phyloP scores from a whole-genome alignment of 257 asterid genomes.

The Ilex asprella region DNA sequence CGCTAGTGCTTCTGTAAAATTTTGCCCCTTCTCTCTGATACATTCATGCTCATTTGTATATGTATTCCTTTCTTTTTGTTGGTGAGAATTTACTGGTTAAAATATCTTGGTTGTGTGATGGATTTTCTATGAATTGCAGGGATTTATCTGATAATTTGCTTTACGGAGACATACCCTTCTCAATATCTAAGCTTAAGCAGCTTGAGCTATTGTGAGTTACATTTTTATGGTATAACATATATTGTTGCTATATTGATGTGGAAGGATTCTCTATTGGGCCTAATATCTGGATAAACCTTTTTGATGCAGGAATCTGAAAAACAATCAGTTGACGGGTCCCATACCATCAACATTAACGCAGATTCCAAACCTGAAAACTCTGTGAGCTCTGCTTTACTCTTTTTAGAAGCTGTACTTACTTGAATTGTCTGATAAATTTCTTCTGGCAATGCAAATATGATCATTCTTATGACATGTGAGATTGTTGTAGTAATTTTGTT shows the following conservation, averaged over 20 bases:
- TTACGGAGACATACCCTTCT: conserved; percentile 82
- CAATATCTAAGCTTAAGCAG: conserved; percentile 85
- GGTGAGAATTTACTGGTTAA: not conserved
- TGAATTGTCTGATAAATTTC: no score
- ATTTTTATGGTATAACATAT: no score
- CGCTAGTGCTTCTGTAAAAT: conserved; percentile 52
- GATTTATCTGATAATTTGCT: conserved; percentile 81
- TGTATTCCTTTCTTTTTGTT: not conserved
- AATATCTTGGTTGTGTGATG: not conserved
- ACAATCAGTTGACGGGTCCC: conserved; percentile 87
- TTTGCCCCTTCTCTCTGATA: not conserved
- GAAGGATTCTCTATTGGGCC: not conserved
- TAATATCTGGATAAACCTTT: not conserved
- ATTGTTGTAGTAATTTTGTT: no score
- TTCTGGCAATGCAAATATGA: no score
- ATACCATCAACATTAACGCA: conserved; percentile 92
- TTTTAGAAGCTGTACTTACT: not conserved
- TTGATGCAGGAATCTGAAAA: conserved; percentile 59
- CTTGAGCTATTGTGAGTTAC: conserved; percentile 78
- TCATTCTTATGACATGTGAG: no score
- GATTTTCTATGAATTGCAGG: conserved; percentile 28
- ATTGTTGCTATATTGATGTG: no score
- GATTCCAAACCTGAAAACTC: conserved; percentile 84
- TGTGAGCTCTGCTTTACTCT: conserved; percentile 41
- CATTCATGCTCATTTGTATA: not conserved